Percentiles rank a stretch among this genome's conserved stretches.
Conservation (phyloP, 345 rosid genomes). For the Ceriops tagal region DNA sequence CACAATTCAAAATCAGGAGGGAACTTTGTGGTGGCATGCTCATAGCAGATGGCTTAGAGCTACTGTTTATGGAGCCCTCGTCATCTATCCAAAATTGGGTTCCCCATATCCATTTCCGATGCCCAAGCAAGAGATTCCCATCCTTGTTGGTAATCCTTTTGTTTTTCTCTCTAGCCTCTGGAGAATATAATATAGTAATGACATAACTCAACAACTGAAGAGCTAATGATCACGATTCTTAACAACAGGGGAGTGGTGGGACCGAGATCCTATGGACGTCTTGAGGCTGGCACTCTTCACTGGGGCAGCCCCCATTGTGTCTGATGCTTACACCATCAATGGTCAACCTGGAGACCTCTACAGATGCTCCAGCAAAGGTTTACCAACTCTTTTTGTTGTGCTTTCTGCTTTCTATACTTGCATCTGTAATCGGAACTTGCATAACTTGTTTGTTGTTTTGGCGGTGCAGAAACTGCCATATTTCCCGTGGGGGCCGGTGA, state of each 20-base stretch:
- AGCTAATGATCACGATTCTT: too few species aligned
- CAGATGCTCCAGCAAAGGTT: slow-evolving; percentile 60
- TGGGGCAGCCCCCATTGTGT: slow-evolving; percentile 46
- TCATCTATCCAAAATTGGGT: slow-evolving; percentile 38
- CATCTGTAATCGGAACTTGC: background rate
- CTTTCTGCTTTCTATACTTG: background rate
- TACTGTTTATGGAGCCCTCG: slow-evolving; percentile 43
- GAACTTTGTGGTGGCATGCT: slow-evolving; percentile 54
- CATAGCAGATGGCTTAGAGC: slow-evolving; percentile 38
- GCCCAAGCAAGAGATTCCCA: slow-evolving; percentile 20
- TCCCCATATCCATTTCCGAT: slow-evolving; percentile 23
- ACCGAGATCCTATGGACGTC: slow-evolving; percentile 70
- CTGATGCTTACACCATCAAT: slow-evolving; percentile 83
- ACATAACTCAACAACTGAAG: background rate
- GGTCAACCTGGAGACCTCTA: slow-evolving; percentile 95
- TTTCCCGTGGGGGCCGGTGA: slow-evolving; percentile 31
- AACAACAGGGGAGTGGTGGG: slow-evolving; percentile 77
- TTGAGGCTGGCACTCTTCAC: slow-evolving; percentile 50
- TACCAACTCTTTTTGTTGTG: background rate
- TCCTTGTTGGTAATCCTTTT: slow-evolving; percentile 16
- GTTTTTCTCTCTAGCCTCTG: background rate
- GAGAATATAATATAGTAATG: too few species aligned
- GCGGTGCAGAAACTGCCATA: slow-evolving; percentile 19
- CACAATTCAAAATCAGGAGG: slow-evolving; percentile 37
- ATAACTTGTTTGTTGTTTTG: background rate